Base-by-base conservation (phyloP, 352 stramenopile species). In the Phytopythium aichiense region DNA sequence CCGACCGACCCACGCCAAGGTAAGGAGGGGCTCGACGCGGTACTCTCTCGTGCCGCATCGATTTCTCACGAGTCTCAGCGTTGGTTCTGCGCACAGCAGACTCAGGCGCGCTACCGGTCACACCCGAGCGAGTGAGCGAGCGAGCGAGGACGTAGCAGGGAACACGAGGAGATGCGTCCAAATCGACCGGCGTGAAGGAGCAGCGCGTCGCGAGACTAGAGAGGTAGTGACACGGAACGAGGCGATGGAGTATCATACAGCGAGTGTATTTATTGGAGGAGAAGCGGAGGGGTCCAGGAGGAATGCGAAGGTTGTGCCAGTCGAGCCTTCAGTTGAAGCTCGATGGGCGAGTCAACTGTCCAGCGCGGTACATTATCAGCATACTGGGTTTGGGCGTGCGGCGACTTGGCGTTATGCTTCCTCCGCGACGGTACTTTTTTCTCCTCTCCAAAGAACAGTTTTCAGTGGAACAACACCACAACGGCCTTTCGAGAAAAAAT, bases 1-100 rank as follows among this genome's bases (percentile, higher is more conserved):
- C 16, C 67, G 55, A n/a, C 31, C 52, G 11, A 70, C 55, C 48
- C 64, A 50, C 56, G 64, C 65, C 16, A 75, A 65, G 48, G 48
- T 54, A 9, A 33, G 48, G 15, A 38, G 42, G 7, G 4, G 7
- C 22, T 4, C 42, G 42, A 23, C 22, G 40, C 18, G n/a, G 12
- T 43, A 11, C 38, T 48, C 20, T 23, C 9, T 16, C 23, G 4
- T 52, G 22, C 3, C 11, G 22, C 7, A n/a, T 25, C 7, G 22
- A 4, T 35, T 16, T 31, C 30, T 45, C 7, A 43, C 31, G 16
- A 7, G 7, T 31, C 16, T 33, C 12, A 9, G 25, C 11, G 11
- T 54, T 54, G 25, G 23, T 22, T 20, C 25, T 28, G 33, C 23
- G 4, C 13, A 20, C 48, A 43, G 51, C 51, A 57, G 51, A 7